Conservation (phyloP, 192 early-diverging fungal genomes). For the Piromyces finnis region DNA sequence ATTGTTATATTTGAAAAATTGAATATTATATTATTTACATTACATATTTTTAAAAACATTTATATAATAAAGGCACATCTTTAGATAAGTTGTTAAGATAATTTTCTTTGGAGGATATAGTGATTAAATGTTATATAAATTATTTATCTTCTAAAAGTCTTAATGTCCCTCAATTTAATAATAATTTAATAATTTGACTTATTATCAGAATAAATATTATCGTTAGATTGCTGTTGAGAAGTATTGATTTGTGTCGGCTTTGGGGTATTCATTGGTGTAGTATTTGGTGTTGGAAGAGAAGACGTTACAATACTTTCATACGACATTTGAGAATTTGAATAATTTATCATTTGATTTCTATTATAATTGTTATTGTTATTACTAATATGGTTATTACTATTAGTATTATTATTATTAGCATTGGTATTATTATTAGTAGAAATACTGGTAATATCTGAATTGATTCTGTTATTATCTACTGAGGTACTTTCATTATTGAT, state of each 20-base stretch:
- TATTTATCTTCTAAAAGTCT: too few relatives aligned
- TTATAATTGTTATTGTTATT: neutral
- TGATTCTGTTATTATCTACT: neutral
- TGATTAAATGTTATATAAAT: too few relatives aligned
- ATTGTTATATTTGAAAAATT: too few relatives aligned
- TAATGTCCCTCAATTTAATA: too few relatives aligned
- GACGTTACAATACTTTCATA: neutral
- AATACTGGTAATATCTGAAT: neutral
- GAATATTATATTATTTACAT: too few relatives aligned
- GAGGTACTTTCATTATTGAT: too few relatives aligned
- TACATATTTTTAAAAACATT: too few relatives aligned
- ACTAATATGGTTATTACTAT: neutral
- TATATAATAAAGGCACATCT: too few relatives aligned
- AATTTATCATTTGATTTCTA: neutral
- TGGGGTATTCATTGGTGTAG: neutral
- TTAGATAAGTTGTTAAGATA: too few relatives aligned
- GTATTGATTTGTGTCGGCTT: neutral
- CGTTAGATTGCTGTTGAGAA: neutral
- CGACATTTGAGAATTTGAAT: neutral
- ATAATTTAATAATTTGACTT: neutral
- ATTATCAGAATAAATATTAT: neutral
- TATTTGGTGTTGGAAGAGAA: neutral
- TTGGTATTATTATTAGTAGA: neutral
- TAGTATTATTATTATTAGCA: neutral
- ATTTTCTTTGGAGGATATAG: too few relatives aligned